Conservation (phyloP, 1,284 basidiomycete species). For the Inonotus hispidus region DNA sequence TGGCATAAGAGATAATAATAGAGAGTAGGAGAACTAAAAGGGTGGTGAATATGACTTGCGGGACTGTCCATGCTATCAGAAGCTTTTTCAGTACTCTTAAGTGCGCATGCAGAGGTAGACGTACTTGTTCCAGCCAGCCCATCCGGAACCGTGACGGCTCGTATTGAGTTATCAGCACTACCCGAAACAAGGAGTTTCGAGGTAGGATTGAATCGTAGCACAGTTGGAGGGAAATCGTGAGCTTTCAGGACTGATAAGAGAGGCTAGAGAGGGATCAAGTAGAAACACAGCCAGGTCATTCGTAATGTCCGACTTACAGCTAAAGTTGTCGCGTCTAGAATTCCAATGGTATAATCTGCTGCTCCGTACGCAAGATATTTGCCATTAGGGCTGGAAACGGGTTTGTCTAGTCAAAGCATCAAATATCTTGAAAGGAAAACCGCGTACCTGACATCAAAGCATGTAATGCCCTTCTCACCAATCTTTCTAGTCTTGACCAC, state of each 20-base stretch:
- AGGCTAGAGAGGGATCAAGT: constrained; percentile 51
- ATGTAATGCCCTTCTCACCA: constrained; percentile 76
- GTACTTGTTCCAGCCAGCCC: constrained; percentile 47
- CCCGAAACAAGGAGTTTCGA: constrained; percentile 84
- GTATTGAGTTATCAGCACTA: constrained; percentile 86
- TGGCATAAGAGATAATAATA: constrained; percentile 19
- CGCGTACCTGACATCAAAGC: constrained; percentile 78
- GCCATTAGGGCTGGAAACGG: constrained; percentile 62
- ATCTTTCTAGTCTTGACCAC: constrained; percentile 55
- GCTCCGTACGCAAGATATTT: constrained; percentile 80
- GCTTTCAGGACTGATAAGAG: constrained; percentile 85
- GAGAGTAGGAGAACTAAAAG: constrained; percentile 33
- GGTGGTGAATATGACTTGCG: constrained; percentile 31
- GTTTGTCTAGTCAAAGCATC: neutral
- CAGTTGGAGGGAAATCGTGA: constrained; percentile 93
- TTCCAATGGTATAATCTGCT: constrained; percentile 82
- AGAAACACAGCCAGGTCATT: neutral
- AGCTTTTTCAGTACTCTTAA: constrained; percentile 1
- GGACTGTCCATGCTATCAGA: constrained; percentile 29
- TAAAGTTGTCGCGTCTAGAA: constrained; percentile 79
- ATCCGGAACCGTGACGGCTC: constrained; percentile 74
- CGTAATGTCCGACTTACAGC: constrained; percentile 45
- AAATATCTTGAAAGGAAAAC: neutral
- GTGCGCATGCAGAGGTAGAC: constrained; percentile 21
- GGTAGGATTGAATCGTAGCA: constrained; percentile 81